Base-by-base conservation (phyloP, 805 yeast species). In the Saturnispora halmiae region DNA sequence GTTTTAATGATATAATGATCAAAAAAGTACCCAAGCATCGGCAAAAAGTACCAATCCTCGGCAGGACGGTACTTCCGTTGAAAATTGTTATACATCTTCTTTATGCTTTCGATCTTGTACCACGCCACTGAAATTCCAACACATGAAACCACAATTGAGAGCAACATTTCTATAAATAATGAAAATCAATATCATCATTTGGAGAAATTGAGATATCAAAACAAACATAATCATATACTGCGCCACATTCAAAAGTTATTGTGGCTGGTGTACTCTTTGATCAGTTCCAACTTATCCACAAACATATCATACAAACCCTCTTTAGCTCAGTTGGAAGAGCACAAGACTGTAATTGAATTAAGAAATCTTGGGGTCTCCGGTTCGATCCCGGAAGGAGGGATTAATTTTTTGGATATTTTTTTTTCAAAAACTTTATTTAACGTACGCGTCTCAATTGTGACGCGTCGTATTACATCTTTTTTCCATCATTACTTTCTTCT, bases 11-110 rank as follows among this genome's bases (percentile, higher is more conserved):
- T 56, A 48, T 69, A 78, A 2, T 67, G 67, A 10, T 66, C 42
- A 4, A 70, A 70, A 25, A 59, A 55, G 25, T 59, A 52, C 11
- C 70, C 43, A 24, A 70, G 67, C 34, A 64, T 67, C 14, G 72
- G 72, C 9, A 66, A 62, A 22, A 79, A 60, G 37, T 68, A 59
- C 33, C 73, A 50, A 57, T 82, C 94, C 31, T 79, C 82, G 4
- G 44, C 47, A 9, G 67, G 38, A 21, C 73, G 50, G 42, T 65
- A 59, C 49, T 66, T 70, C 16, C 72, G 65, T 42, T 75, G 75
- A 26, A 51, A 48, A 3, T 32, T 16, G 7, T 29, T 27, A 29
- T 22, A 21, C 15, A 26, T 26, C 9, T 29, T 9, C 13, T 15
- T 34, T 2, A 31, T 31, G 25, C 4, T 6, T 13, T 8, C 14